Evolutionary conservation across 2,329 filamentous ascomycete species (phyloP).

Genomic region (Chrysosporium keratinophilum): DNA sequence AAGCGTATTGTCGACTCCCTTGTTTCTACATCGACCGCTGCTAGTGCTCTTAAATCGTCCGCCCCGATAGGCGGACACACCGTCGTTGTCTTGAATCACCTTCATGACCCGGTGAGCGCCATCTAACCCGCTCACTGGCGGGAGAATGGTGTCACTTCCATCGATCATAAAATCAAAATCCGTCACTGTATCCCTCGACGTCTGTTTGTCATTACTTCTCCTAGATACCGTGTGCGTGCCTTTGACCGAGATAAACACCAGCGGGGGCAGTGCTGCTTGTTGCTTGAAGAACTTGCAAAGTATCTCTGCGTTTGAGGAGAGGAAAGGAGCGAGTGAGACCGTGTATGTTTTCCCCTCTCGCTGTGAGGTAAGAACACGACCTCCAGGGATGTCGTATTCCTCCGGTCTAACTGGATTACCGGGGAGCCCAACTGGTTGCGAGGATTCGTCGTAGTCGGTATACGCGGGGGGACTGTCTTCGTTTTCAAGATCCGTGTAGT

Average conservation of each 20-base stretch:
- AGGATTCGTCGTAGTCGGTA: slow-evolving; percentile 8
- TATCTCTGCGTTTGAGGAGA: slow-evolving; percentile 18
- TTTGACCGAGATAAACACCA: slow-evolving; percentile 40
- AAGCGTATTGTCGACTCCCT: neutral
- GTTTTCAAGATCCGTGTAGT: slow-evolving; percentile 1
- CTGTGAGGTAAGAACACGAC: slow-evolving; percentile 4
- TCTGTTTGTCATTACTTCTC: slow-evolving; percentile 18
- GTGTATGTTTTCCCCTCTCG: slow-evolving; percentile 13
- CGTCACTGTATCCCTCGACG: slow-evolving; percentile 19
- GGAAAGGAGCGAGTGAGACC: slow-evolving; percentile 26
- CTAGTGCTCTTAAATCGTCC: slow-evolving; percentile 17
- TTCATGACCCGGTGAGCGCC: slow-evolving; percentile 12
- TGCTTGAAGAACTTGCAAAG: slow-evolving; percentile 22
- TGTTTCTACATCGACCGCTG: slow-evolving; percentile 6
- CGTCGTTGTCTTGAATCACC: slow-evolving; percentile 21
- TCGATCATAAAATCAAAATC: slow-evolving; percentile 27
- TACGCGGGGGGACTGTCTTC: slow-evolving; percentile 14
- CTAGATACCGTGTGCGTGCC: slow-evolving; percentile 44
- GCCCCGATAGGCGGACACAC: slow-evolving; percentile 22
- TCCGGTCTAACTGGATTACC: neutral
- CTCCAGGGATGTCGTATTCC: slow-evolving; percentile 7
- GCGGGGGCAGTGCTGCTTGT: slow-evolving; percentile 27
- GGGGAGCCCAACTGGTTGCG: neutral
- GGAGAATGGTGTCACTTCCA: slow-evolving; percentile 18
- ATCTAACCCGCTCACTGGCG: slow-evolving; percentile 9